Conservation (phyloP, 768 basidiomycete species). For the Cubamyces lactineus region DNA sequence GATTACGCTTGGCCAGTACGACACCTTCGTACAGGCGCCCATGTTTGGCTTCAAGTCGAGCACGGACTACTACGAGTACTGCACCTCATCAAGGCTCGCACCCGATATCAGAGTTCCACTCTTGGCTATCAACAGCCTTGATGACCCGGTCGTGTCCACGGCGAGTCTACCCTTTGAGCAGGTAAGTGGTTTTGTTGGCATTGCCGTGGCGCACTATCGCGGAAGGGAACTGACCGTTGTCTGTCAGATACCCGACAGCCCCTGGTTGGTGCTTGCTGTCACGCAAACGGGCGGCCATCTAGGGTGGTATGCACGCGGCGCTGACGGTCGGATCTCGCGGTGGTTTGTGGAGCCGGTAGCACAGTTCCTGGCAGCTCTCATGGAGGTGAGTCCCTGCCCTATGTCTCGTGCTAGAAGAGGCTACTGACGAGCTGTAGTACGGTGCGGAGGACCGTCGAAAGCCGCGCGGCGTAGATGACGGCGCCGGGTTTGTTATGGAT, state of each 20-base stretch:
- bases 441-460: slow-evolving; percentile 8
- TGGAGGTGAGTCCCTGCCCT: slow-evolving; percentile 23
- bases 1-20: slow-evolving; percentile 24
- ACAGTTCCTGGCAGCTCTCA: slow-evolving; percentile 28
- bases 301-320: slow-evolving; percentile 29
- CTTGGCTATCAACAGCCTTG: slow-evolving; percentile 27
- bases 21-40: slow-evolving; percentile 21
- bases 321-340: slow-evolving; percentile 18
- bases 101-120: slow-evolving; percentile 24
- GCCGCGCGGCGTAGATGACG: slow-evolving; percentile 3
- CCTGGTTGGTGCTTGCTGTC: slow-evolving; percentile 27
- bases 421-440: slow-evolving; percentile 17
- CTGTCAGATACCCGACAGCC: slow-evolving; percentile 18
- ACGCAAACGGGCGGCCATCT: slow-evolving; percentile 30
- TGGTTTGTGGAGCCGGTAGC: slow-evolving; percentile 30
- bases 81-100: slow-evolving; percentile 22
- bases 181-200: slow-evolving; percentile 7
- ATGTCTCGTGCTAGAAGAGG: not conserved
- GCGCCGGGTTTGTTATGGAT: slow-evolving; percentile 18
- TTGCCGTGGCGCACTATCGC: not conserved
- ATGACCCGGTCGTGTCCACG: slow-evolving; percentile 28
- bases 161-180: slow-evolving; percentile 16
- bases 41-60: slow-evolving; percentile 25
- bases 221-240: not conserved
- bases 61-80: slow-evolving; percentile 25